Percentiles rank a stretch among this genome's conserved stretches.
Conservation (phyloP, 2,329 filamentous ascomycete genomes). For the Sphaerostilbella broomeana region DNA sequence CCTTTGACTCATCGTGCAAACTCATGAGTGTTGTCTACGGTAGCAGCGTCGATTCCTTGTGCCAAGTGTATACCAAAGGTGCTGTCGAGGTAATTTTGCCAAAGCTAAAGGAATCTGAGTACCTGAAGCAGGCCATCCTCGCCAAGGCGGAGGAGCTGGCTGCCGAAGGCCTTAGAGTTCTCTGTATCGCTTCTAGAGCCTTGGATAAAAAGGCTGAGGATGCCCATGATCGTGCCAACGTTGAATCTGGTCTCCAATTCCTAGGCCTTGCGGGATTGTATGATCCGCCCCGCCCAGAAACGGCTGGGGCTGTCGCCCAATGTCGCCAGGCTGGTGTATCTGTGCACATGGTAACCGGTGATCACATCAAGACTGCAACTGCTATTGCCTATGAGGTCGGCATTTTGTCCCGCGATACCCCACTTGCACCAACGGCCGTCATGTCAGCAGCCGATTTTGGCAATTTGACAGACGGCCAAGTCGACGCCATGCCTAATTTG, state of each 20-base stretch:
- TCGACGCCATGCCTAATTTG: constrained; percentile 54
- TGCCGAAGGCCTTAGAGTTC: constrained; percentile 58
- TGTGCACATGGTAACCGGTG: constrained; percentile 65
- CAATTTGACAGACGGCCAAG: constrained; percentile 52
- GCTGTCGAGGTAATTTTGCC: constrained; percentile 52
- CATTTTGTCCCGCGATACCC: constrained; percentile 41
- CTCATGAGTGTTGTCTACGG: constrained; percentile 66
- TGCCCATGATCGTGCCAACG: constrained; percentile 41
- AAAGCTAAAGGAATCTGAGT: constrained; percentile 41
- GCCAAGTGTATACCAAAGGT: constrained; percentile 50
- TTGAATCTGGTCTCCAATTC: constrained; percentile 54
- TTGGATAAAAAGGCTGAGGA: constrained; percentile 32
- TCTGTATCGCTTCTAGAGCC: constrained; percentile 54
- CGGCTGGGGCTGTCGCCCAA: constrained; percentile 51
- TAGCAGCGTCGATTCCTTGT: constrained; percentile 26
- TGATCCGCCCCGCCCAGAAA: constrained; percentile 64
- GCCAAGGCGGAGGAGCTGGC: constrained; percentile 51
- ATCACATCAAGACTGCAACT: constrained; percentile 61
- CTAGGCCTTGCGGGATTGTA: constrained; percentile 67
- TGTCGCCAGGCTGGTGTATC: constrained; percentile 57
- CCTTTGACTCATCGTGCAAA: constrained; percentile 68
- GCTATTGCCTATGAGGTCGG: constrained; percentile 61
- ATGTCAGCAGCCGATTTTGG: constrained; percentile 61
- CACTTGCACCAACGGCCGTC: constrained; percentile 37
- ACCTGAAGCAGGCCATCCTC: constrained; percentile 39